phyloP scores from a whole-genome alignment of 2,329 filamentous ascomycete species.

The Trichoderma guizhouense region DNA sequence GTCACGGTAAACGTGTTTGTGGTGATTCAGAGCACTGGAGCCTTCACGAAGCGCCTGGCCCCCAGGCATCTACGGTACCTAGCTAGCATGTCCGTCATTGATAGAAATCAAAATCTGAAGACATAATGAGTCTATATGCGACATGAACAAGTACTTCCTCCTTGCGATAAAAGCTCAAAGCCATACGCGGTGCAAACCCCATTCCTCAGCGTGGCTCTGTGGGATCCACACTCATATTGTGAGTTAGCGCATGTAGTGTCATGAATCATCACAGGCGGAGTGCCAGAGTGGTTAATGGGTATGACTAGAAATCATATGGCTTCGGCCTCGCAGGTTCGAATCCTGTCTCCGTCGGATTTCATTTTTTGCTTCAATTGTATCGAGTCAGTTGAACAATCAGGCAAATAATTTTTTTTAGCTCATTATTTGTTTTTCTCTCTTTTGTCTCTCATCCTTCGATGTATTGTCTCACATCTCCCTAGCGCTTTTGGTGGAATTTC shows the following conservation, averaged over 20 bases:
- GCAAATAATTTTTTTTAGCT: neutral
- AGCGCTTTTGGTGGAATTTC: neutral
- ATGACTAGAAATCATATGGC: constrained; percentile 20
- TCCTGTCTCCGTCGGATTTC: constrained; percentile 18
- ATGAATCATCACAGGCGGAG: constrained; percentile 10
- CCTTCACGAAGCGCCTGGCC: neutral
- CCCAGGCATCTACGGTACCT: too few species aligned
- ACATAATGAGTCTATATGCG: neutral
- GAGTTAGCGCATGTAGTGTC: neutral
- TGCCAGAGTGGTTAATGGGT: constrained; percentile 20
- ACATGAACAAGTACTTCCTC: neutral
- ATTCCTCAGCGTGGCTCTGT: neutral
- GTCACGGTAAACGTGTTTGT: neutral
- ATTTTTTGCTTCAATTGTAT: neutral
- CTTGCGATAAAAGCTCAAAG: neutral
- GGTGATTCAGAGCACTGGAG: neutral
- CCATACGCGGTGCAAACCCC: neutral
- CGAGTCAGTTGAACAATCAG: too few species aligned
- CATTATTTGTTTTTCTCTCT: neutral
- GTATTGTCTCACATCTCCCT: too few species aligned
- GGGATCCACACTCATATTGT: neutral
- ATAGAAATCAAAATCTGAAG: neutral
- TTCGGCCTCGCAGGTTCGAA: constrained; percentile 19
- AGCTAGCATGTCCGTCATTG: neutral
- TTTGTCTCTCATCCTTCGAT: neutral